These are phyloP conservation scores for Cocos nucifera DNA, from an alignment of 176 grass and related monocot species.

Conservation along the genomic window DNA sequence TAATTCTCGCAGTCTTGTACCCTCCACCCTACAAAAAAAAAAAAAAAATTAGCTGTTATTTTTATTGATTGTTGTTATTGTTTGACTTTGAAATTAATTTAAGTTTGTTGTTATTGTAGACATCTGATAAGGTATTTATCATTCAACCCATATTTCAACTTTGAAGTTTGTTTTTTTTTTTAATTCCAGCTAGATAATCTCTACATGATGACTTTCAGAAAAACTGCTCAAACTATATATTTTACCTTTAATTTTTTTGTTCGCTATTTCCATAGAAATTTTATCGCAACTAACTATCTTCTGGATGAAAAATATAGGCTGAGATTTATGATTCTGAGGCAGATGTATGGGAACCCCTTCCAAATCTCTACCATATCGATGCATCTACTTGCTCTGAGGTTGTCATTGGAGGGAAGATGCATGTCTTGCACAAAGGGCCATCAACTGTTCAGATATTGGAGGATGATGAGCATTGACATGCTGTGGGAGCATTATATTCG, in stretches of 20 bases:
- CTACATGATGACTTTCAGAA: neutral
- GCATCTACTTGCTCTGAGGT: slow-evolving; percentile 85
- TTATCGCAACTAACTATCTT: no score
- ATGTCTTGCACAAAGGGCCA: slow-evolving; percentile 86
- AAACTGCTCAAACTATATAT: neutral
- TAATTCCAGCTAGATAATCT: no score
- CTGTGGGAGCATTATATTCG: no score
- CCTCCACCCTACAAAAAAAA: no score
- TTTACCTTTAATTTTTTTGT: slow-evolving; percentile 6
- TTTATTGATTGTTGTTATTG: no score
- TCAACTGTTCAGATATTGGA: slow-evolving; percentile 85
- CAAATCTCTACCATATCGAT: slow-evolving; percentile 62
- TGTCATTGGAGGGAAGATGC: slow-evolving; percentile 75
- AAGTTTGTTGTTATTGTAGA: neutral
- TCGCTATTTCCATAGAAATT: no score
- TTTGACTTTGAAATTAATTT: no score
- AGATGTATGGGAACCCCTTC: slow-evolving; percentile 72
- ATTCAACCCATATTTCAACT: slow-evolving; percentile 4
- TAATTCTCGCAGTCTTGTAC: no score
- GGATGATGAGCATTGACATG: slow-evolving; percentile 23
- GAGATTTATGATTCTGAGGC: slow-evolving; percentile 82
- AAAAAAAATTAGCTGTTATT: no score
- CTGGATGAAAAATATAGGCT: slow-evolving; percentile 3
- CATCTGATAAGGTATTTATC: slow-evolving; percentile 34
- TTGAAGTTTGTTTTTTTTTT: neutral